Percentiles rank a stretch among this genome's conserved stretches.
Evolutionary conservation across 495 filamentous ascomycete genomes (phyloP).

Genomic region (Tuber umbilicatum): DNA sequence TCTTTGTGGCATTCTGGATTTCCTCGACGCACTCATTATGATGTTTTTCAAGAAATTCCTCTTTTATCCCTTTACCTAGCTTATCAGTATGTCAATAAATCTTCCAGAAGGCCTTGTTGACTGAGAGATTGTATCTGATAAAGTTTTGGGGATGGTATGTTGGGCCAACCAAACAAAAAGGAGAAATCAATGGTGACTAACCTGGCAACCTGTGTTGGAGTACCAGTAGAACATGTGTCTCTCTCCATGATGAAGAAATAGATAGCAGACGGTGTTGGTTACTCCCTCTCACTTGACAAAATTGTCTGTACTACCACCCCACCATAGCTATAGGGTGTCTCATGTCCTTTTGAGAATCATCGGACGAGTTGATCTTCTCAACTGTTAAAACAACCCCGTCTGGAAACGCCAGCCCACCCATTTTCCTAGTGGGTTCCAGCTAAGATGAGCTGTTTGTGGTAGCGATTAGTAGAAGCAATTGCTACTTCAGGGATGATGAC

Average conservation of each 20-base stretch:
- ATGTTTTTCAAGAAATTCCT: slow-evolving; percentile 74
- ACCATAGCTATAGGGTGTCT: slow-evolving; percentile 93
- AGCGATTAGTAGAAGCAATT: slow-evolving; percentile 11
- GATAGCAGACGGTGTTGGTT: slow-evolving; percentile 79
- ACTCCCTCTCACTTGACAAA: slow-evolving; percentile 70
- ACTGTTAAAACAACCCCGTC: slow-evolving; percentile 65
- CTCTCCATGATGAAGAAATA: slow-evolving; percentile 82
- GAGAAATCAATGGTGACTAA: slow-evolving; percentile 43
- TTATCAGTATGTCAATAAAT: slow-evolving; percentile 85
- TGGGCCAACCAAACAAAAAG: slow-evolving; percentile 6
- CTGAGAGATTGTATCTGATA: slow-evolving; percentile 88
- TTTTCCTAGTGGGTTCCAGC: slow-evolving; percentile 45
- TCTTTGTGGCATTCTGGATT: slow-evolving; percentile 30
- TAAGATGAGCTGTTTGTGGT: slow-evolving; percentile 20
- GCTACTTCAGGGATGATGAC: slow-evolving; percentile 23
- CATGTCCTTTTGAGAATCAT: slow-evolving; percentile 73
- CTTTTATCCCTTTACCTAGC: slow-evolving; percentile 98
- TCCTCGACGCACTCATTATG: slow-evolving; percentile 70
- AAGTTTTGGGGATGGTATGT: slow-evolving; percentile 60
- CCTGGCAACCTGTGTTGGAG: slow-evolving; percentile 83
- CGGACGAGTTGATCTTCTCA: slow-evolving; percentile 76
- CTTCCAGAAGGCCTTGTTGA: slow-evolving; percentile 89
- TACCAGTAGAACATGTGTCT: slow-evolving; percentile 83
- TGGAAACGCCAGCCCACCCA: slow-evolving; percentile 55
- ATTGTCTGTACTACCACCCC: slow-evolving; percentile 94